Evolutionary conservation across 169 alveolate genomes (phyloP).

Genomic region (Perkinsus olseni): DNA sequence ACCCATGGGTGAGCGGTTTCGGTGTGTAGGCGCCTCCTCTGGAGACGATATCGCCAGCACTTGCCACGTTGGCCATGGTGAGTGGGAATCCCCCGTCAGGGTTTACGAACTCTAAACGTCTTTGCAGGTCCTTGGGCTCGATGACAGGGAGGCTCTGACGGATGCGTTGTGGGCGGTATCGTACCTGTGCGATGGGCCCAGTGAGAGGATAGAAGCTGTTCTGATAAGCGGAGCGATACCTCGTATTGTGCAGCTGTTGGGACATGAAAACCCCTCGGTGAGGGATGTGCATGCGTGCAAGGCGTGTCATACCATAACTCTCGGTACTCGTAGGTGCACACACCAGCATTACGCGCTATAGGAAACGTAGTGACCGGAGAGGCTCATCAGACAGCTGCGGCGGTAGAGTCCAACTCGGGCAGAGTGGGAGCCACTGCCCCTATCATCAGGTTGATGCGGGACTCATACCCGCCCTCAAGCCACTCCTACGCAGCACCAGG

Average conservation of each 20-base stretch:
- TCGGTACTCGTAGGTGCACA: slow-evolving; percentile 54
- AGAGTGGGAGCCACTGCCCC: neutral
- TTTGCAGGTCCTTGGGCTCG: neutral
- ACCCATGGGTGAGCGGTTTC: neutral
- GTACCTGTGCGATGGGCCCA: slow-evolving; percentile 84
- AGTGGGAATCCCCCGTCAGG: neutral
- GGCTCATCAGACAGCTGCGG: slow-evolving; percentile 81
- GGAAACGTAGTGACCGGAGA: slow-evolving; percentile 91
- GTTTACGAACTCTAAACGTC: neutral
- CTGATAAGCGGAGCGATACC: slow-evolving; percentile 76
- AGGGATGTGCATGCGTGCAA: neutral
- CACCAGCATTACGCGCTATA: slow-evolving; percentile 86
- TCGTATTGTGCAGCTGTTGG: slow-evolving; percentile 68
- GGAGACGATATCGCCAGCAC: slow-evolving; percentile 62
- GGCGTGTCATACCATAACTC: neutral
- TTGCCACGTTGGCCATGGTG: slow-evolving; percentile 54
- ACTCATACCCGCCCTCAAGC: neutral
- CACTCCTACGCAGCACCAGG: neutral
- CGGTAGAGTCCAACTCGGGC: slow-evolving; percentile 72
- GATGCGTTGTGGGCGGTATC: slow-evolving; percentile 92
- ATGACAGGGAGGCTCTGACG: slow-evolving; percentile 50
- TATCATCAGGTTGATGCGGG: neutral
- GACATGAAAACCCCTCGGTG: slow-evolving; percentile 53
- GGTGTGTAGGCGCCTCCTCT: slow-evolving; percentile 52
- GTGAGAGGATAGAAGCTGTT: slow-evolving; percentile 76